Conservation (phyloP, 805 yeast species). For the Alloascoidea africana region DNA sequence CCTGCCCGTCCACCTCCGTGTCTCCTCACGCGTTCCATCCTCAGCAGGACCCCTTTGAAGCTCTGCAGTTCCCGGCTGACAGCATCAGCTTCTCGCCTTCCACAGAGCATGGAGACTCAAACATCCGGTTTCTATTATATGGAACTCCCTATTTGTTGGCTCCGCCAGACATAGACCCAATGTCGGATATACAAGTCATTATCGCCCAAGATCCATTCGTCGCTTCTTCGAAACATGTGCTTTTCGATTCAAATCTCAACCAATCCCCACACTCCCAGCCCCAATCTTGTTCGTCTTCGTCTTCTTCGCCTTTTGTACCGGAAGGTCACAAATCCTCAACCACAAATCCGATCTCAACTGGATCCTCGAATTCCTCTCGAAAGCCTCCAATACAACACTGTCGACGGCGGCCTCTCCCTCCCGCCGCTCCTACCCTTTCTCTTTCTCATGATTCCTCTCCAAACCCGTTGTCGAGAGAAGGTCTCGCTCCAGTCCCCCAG, state of each 20-base stretch:
- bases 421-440: neutral
- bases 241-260: too few species aligned
- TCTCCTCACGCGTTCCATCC: neutral
- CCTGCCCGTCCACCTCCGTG: too few species aligned
- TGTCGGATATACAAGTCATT: slow-evolving; percentile 1
- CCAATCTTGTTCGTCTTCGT: too few species aligned
- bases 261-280: too few species aligned
- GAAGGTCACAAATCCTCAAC: too few species aligned
- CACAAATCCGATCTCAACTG: too few species aligned
- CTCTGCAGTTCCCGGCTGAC: neutral
- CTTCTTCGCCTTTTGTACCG: too few species aligned
- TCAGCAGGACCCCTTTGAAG: neutral
- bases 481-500: slow-evolving; percentile 2
- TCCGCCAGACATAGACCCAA: slow-evolving; percentile 1
- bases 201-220: slow-evolving; percentile 1
- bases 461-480: too few species aligned
- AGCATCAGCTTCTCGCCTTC: neutral
- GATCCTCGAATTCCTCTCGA: neutral
- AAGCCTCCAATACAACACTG: neutral
- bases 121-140: slow-evolving; percentile 2
- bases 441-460: too few species aligned
- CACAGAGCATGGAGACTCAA: slow-evolving; percentile 1
- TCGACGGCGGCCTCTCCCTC: neutral
- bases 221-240: neutral
- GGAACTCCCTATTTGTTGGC: slow-evolving; percentile 2